A percentile compares a stretch with the other conserved stretches of the same genome.
These are phyloP conservation scores for Candida neerlandica DNA, from an alignment of 1,139 yeast genomes.

Conservation along the genomic window DNA sequence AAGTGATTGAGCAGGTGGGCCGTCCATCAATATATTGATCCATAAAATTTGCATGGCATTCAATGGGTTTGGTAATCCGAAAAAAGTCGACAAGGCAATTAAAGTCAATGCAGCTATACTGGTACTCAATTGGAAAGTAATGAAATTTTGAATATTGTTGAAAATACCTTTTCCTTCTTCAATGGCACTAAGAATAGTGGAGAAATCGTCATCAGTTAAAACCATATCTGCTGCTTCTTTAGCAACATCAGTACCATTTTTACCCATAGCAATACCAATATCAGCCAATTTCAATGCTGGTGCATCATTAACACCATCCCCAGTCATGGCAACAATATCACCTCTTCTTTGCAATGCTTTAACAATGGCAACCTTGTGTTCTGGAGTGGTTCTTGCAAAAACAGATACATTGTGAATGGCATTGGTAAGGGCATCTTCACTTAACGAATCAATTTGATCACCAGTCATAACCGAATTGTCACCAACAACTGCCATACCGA, in stretches of 20 bases:
- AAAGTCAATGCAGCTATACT: conserved; percentile 92
- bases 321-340: conserved; percentile 98
- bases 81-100: conserved; percentile 82
- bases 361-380: conserved; percentile 89
- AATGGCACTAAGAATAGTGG: conserved; percentile 88
- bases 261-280: conserved; percentile 97
- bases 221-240: conserved; percentile 99
- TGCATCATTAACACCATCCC: conserved; percentile 98
- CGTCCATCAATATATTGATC: conserved; percentile 98
- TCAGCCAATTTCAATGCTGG: conserved; percentile 98
- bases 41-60: conserved; percentile 98
- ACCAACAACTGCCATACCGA: conserved; percentile 82
- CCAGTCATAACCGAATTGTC: conserved; percentile 78
- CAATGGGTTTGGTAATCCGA: conserved; percentile 91
- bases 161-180: conserved; percentile 97
- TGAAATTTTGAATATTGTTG: conserved; percentile 88
- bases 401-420: conserved; percentile 83
- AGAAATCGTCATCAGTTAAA: conserved; percentile 92
- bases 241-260: conserved; percentile 96
- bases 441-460: conserved; percentile 71
- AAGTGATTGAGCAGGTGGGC: conserved; percentile 97
- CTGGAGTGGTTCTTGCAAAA: conserved; percentile 96
- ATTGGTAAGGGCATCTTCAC: conserved; percentile 68
- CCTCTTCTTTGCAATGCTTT: conserved; percentile 90
- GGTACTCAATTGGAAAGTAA: conserved; percentile 93